Evolutionary conservation across 2,329 filamentous ascomycete species (phyloP), one percentile per base, ranked within the genome.

Genomic region (Trichoderma sp.): DNA sequence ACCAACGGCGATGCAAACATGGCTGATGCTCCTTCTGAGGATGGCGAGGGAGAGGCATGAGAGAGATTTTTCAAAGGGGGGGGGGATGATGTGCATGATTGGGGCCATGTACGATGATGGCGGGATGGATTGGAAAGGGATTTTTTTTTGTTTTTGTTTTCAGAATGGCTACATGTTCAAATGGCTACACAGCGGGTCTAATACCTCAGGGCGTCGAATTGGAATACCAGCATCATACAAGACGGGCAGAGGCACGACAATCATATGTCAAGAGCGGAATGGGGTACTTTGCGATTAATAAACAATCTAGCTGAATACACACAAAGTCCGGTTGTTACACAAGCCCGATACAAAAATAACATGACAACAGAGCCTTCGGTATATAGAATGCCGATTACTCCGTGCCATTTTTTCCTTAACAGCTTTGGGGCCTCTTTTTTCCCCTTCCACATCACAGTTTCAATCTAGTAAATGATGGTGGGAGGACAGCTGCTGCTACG

Each of bases 261-360:
- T 39, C 22, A 29, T 50, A 19, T 66, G 27, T 50, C 7, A 13
- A 67, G 70, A 74, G 70, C 71, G 59, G 53, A 69, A 70, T 72
- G n/a, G 39, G 69, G 66, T 25, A 54, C 60, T 54, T 71, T 53
- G 25, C 68, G 68, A 69, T 71, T 67, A 69, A 70, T 17, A 69
- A 67, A 58, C 68, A 71, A 71, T 69, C 64, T 68, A 72, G 45
- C 57, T 69, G 25, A 34, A 37, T 42, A 70, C 61, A 70, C 61
- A 53, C 34, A 67, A 67, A 70, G 61, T 70, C 50, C 19, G 22
- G 22, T 22, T 50, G 42, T 60, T 63, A 61, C 60, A 59, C 32
- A 39, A 52, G 67, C 68, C 42, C 58, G 25, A 27, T 22, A 53
- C 35, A 64, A 42, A 17, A 29, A 39, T 42, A 6, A 45, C 4